A percentile compares a stretch with the other conserved stretches of the same genome.
Evolutionary conservation across 768 basidiomycete species (phyloP).

Genomic region (Kwoniella sp.): DNA sequence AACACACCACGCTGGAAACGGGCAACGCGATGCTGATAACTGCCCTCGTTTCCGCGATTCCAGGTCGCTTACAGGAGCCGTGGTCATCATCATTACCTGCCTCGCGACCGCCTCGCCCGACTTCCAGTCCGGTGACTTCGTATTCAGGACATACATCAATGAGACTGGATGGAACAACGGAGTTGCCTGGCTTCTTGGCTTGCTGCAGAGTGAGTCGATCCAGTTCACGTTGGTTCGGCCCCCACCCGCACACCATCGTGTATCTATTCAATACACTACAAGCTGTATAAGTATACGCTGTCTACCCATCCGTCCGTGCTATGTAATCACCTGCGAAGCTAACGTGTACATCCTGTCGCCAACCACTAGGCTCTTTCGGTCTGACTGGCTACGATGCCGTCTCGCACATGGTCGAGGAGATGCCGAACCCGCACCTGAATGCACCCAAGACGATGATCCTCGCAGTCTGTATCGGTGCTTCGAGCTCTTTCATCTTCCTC

Average conservation of each 20-base stretch:
- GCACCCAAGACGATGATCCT: constrained; percentile 45
- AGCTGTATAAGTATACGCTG: background rate
- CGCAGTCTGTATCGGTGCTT: constrained; percentile 41
- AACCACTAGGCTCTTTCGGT: constrained; percentile 37
- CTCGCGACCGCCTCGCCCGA: constrained; percentile 33
- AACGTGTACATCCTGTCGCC: background rate
- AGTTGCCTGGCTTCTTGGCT: constrained; percentile 46
- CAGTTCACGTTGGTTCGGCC: background rate
- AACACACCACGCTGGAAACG: background rate
- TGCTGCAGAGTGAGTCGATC: constrained; percentile 39
- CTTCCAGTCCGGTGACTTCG: constrained; percentile 43
- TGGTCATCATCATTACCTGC: constrained; percentile 41
- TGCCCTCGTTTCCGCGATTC: too few relatives aligned
- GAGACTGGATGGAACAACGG: constrained; percentile 50
- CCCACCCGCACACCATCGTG: background rate
- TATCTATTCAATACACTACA: background rate
- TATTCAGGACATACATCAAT: constrained; percentile 45
- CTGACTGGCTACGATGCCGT: constrained; percentile 51
- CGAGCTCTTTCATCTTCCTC: constrained; percentile 41
- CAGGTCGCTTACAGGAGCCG: constrained; percentile 41
- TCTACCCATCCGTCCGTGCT: constrained; percentile 5
- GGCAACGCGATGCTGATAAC: too few relatives aligned
- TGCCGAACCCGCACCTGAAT: constrained; percentile 45
- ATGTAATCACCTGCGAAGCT: background rate
- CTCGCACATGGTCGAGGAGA: constrained; percentile 51